Percentiles rank a stretch among this genome's conserved stretches.
These are phyloP conservation scores for Fusarium sp. DNA, from an alignment of 2,329 filamentous ascomycete genomes.

Conservation along the genomic window DNA sequence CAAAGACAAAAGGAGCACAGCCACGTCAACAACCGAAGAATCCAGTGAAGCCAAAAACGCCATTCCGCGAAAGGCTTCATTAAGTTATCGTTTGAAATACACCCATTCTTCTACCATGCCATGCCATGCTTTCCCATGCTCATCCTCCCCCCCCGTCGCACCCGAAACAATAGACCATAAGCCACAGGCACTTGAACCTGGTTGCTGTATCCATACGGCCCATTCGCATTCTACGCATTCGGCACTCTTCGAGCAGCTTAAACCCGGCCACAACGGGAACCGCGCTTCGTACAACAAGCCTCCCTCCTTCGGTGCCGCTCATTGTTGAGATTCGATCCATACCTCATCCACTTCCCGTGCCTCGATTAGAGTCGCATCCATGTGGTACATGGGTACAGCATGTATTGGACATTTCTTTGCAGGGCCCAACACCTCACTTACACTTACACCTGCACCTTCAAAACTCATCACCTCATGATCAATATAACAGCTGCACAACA, in stretches of 20 bases:
- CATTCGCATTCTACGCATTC: constrained; percentile 16
- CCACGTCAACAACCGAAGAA: constrained; percentile 4
- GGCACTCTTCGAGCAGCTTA: constrained; percentile 20
- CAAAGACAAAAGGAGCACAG: constrained; percentile 15
- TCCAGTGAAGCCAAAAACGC: constrained; percentile 10
- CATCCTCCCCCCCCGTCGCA: constrained; percentile 33
- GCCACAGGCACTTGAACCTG: constrained; percentile 26
- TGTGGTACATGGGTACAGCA: constrained; percentile 26
- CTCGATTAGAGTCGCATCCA: constrained; percentile 40
- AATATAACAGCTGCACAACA: constrained; percentile 6
- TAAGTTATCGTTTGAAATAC: not conserved
- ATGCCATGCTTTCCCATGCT: constrained; percentile 12
- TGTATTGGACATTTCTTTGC: constrained; percentile 19
- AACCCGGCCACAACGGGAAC: constrained; percentile 39
- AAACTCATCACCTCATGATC: not conserved
- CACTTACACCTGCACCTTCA: constrained; percentile 10
- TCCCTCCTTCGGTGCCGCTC: constrained; percentile 18
- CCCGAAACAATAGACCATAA: constrained; percentile 44
- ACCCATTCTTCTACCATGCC: constrained; percentile 8
- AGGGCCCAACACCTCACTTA: constrained; percentile 24
- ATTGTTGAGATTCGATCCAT: constrained; percentile 44
- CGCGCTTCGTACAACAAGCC: constrained; percentile 30
- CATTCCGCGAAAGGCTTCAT: constrained; percentile 12
- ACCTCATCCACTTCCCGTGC: constrained; percentile 47
- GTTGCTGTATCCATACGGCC: not conserved